A percentile compares a stretch with the other conserved stretches of the same genome.
These are phyloP conservation scores for Diaporthe citrichinensis DNA, from an alignment of 2,329 filamentous ascomycete genomes.

Conservation along the genomic window DNA sequence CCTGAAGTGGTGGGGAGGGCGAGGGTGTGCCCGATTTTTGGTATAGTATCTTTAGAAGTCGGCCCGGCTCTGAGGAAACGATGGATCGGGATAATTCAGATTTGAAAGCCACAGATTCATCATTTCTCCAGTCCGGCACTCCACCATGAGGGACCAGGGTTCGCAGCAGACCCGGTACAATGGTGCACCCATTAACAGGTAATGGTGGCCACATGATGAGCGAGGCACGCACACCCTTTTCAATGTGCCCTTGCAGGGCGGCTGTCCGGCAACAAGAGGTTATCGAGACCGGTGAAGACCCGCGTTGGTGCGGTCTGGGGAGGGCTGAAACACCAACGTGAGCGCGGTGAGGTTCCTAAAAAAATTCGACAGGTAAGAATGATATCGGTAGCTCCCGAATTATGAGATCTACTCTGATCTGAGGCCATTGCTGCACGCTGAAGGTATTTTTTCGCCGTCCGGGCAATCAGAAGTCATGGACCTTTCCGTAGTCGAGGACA, in stretches of 20 bases:
- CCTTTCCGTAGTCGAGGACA: background rate
- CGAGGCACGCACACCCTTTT: conserved; percentile 31
- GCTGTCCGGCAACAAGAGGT: conserved; percentile 34
- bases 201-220: conserved; percentile 40
- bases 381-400: conserved; percentile 40
- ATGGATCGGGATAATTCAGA: background rate
- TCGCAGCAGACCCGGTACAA: conserved; percentile 34
- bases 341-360: conserved; percentile 8
- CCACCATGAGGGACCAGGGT: conserved; percentile 21
- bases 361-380: conserved; percentile 20
- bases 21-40: background rate
- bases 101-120: conserved; percentile 22
- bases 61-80: conserved; percentile 11
- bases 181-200: conserved; percentile 34
- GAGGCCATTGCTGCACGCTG: background rate
- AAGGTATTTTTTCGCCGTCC: background rate
- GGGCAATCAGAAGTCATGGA: background rate
- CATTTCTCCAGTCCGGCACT: conserved; percentile 30
- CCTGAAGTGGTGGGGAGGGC: background rate
- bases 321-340: conserved; percentile 33
- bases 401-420: conserved; percentile 1
- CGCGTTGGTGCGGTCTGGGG: conserved; percentile 19
- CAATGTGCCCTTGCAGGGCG: conserved; percentile 39
- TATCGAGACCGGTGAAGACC: conserved; percentile 40
- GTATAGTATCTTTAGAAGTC: conserved; percentile 7